Evolutionary conservation across 2,329 filamentous ascomycete species (phyloP).

Genomic region (Scleromitrula shiraiana): DNA sequence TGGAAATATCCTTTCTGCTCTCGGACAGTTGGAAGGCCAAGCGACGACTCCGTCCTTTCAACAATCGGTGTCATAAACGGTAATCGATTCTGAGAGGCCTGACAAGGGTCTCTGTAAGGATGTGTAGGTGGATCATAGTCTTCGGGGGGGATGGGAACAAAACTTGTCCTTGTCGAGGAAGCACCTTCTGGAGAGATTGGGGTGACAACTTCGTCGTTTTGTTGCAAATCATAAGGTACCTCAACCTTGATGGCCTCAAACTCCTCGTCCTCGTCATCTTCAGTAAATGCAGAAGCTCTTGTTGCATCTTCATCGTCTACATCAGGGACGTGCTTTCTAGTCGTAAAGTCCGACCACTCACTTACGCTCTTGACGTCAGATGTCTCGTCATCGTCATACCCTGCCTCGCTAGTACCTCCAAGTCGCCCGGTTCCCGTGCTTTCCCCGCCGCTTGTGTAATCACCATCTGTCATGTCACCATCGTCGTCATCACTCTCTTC

Average conservation of each 20-base stretch:
- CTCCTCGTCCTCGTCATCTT: conserved; percentile 31
- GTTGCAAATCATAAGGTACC: conserved; percentile 27
- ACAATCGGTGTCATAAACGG: conserved; percentile 99
- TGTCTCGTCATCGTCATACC: conserved; percentile 47
- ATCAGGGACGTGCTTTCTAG: conserved; percentile 59
- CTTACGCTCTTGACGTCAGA: conserved; percentile 58
- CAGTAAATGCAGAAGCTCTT: conserved; percentile 34
- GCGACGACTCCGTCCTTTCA: conserved; percentile 84
- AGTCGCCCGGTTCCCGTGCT: conserved; percentile 73
- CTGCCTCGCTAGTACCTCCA: conserved; percentile 57
- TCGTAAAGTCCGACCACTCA: conserved; percentile 85
- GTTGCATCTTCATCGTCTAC: conserved; percentile 34
- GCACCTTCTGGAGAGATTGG: conserved; percentile 35
- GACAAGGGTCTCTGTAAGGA: conserved; percentile 71
- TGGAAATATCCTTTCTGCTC: conserved; percentile 50
- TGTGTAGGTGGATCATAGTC: conserved; percentile 74
- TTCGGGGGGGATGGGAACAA: conserved; percentile 74
- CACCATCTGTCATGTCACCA: conserved; percentile 53
- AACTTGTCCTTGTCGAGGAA: conserved; percentile 46
- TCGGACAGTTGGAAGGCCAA: conserved; percentile 56
- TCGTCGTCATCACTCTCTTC: conserved; percentile 55
- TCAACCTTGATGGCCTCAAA: conserved; percentile 28
- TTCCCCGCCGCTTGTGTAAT: conserved; percentile 80
- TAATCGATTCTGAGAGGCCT: conserved; percentile 80
- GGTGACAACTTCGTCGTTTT: conserved; percentile 36